Conservation (phyloP, 306 rosid species). For the Spatholobus suberectus region DNA sequence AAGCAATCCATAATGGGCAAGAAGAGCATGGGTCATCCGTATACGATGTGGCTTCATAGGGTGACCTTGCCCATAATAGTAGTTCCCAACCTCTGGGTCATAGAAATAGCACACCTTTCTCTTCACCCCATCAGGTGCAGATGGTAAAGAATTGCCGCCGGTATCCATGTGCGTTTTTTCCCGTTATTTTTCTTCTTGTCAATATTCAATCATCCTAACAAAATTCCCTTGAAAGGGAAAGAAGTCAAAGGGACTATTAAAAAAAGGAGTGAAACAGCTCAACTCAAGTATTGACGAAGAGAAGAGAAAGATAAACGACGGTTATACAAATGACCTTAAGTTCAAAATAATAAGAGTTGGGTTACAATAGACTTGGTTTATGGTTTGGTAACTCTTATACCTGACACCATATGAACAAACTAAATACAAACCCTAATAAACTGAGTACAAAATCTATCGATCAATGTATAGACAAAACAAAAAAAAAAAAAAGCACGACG, state of each 20-base stretch:
- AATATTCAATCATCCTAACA: conserved; percentile 35
- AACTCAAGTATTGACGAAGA: not conserved
- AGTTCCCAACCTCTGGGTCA: conserved; percentile 90
- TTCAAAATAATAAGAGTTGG: not conserved
- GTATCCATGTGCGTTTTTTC: conserved; percentile 54
- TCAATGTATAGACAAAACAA: not conserved
- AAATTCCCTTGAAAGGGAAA: not conserved
- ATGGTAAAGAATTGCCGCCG: conserved; percentile 78
- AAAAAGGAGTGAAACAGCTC: not conserved
- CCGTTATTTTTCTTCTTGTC: conserved; percentile 21
- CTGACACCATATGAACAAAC: not conserved
- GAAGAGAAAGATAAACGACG: not conserved
- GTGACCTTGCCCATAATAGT: conserved; percentile 93
- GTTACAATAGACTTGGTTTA: not conserved
- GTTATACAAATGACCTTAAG: not conserved
- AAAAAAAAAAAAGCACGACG: not conserved
- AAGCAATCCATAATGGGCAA: conserved; percentile 86
- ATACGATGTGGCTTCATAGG: conserved; percentile 97
- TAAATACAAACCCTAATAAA: not conserved
- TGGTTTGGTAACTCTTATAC: not conserved
- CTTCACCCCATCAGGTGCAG: conserved; percentile 84
- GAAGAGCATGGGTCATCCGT: conserved; percentile 89
- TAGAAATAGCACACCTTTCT: conserved; percentile 83
- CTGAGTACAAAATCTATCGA: not conserved
- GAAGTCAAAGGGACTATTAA: not conserved